These are phyloP conservation scores for Pleurotus citrinopileatus DNA, from an alignment of 768 basidiomycete genomes.

Conservation along the genomic window DNA sequence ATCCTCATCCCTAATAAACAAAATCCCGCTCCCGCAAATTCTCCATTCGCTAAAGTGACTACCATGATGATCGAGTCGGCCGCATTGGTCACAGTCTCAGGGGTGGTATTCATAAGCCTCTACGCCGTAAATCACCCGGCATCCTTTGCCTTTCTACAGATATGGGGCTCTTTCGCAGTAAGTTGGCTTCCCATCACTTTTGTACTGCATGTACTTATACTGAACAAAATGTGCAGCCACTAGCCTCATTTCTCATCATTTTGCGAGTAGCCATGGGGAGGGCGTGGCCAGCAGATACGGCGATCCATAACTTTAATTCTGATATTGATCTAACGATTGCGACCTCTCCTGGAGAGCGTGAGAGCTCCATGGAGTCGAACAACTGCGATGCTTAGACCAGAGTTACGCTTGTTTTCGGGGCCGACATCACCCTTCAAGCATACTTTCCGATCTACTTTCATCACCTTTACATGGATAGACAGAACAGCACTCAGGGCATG, in stretches of 20 bases:
- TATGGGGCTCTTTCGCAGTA: slow-evolving; percentile 32
- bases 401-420: no score
- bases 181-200: slow-evolving; percentile 5
- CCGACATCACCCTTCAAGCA: no score
- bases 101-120: slow-evolving; percentile 24
- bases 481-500: no score
- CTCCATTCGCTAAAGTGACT: slow-evolving; percentile 15
- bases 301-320: background rate
- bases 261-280: slow-evolving; percentile 18
- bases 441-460: no score
- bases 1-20: background rate
- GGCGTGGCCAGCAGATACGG: slow-evolving; percentile 16
- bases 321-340: no score
- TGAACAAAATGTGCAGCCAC: slow-evolving; percentile 9
- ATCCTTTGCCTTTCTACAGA: slow-evolving; percentile 24
- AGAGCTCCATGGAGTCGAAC: no score
- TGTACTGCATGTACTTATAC: background rate
- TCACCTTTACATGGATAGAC: no score
- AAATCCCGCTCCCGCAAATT: background rate
- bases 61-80: slow-evolving; percentile 29
- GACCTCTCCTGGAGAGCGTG: no score
- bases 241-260: slow-evolving; percentile 19
- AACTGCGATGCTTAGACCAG: no score
- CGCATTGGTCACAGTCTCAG: slow-evolving; percentile 26
- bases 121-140: slow-evolving; percentile 25